Conservation (phyloP, 1,139 yeast species). For the Saccharomycopsis phalli region DNA sequence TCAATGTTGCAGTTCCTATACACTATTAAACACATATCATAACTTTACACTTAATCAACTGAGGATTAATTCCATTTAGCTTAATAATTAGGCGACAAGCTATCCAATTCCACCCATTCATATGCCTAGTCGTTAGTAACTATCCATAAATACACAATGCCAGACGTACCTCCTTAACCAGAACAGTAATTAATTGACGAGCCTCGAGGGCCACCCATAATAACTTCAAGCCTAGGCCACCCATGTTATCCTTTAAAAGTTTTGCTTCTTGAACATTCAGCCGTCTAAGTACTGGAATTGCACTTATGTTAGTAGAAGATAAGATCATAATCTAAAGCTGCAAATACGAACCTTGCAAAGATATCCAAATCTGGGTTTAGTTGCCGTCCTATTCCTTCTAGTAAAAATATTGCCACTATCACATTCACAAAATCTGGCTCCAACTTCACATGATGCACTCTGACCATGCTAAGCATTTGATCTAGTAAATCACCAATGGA, state of each 20-base stretch:
- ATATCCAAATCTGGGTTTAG: constrained; percentile 87
- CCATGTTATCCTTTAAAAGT: constrained; percentile 39
- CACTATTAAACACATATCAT: no score
- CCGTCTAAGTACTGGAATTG: constrained; percentile 81
- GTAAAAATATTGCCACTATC: constrained; percentile 75
- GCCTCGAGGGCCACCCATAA: constrained; percentile 90
- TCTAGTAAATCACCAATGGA: constrained; percentile 88
- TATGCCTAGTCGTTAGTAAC: no score
- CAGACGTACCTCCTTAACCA: constrained; percentile 64
- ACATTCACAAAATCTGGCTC: constrained; percentile 95
- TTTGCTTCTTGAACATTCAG: constrained; percentile 67
- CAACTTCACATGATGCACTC: constrained; percentile 92
- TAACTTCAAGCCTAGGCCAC: constrained; percentile 47
- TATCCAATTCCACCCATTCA: constrained; percentile 48
- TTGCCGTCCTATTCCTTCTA: constrained; percentile 94
- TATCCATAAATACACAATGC: constrained; percentile 11
- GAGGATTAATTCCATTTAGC: no score
- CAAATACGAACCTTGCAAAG: constrained; percentile 87
- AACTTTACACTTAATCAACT: no score
- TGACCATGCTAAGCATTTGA: constrained; percentile 81
- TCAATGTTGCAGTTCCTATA: no score
- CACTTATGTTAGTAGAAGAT: constrained; percentile 40
- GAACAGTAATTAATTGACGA: constrained; percentile 76
- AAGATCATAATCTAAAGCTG: no score
- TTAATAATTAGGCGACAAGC: constrained; percentile 49